Evolutionary conservation across 148 eudicot species (phyloP), one percentile per base, ranked within the genome.

Genomic region (Chenopodium formosanum): DNA sequence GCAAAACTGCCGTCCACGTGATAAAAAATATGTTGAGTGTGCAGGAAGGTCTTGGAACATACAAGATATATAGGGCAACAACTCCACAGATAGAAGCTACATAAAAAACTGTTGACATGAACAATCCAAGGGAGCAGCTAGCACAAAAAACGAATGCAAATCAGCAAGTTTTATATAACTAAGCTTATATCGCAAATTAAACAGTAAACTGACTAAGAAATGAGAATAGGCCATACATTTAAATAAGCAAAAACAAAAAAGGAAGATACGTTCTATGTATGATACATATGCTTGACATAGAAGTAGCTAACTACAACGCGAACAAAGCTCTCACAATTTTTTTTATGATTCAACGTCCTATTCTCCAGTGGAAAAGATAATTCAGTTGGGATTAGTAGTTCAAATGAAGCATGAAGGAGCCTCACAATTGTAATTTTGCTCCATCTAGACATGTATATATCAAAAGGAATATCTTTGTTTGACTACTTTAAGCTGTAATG

Each of bases 1-100:
- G 91, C 89, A 95, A 83, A 82, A 91, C 73, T 67, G 83, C 92
- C 13, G 97, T 93, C 99, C 99, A 95, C 9, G 91, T 79, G 84
- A 95, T 93, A 89, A 95, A 95, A 85, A 95, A 95, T 86, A 93
- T 91, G 87, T 95, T 95, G 78, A 95, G 94, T 68, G 87, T 83
- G 88, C 99, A 95, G 0, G 99, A 90, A 32, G 89, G 80, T 73
- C 84, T 90, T 1, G 94, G 91, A 73, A 88, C 92, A 63, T 92
- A 95, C 68, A 88, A 78, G 40, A 82, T 82, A 65, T 92, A 95
- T 91, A 95, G 91, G 80, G 85, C 80, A 68, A 83, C 90, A 9
- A 94, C 89, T 79, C 97, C 99, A 83, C 93, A 89, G 8, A 87
- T 71, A 19, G 97, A 95, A 27, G 91, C 93, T 2, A 91, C 79